Evolutionary conservation across 192 early-diverging fungal genomes (phyloP), one percentile per base, ranked within the genome.

Genomic region (Haplosporangium gracile): DNA sequence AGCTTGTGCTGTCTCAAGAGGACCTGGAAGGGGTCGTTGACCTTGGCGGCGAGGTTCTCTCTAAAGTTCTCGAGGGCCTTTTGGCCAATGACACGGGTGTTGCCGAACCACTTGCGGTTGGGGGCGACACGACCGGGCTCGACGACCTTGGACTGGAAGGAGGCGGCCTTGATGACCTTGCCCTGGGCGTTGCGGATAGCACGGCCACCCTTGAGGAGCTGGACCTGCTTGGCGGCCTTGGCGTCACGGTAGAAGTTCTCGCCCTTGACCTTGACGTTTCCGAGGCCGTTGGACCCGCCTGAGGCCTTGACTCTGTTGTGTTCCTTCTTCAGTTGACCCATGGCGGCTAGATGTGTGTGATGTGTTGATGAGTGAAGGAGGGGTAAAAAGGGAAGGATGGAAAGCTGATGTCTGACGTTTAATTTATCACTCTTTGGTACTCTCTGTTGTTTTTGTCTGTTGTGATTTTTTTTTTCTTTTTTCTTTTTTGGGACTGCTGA

Each of bases 181-280:
- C 98, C 98, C 79, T 95, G 92, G 73, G 93, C 79, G 89, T 99
- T 93, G 72, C 97, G 93, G 42, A 92, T 93, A 24, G 98, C 92
- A 76, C 89, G 93, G 42, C 98, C 97, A 70, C 96, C 95, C 87
- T 96, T 98, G 78, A 97, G 92, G 95, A 99, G 96, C 84, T 98
- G 97, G 83, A 98, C 88, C 75, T 95, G 95, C 79, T 96, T 94
- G 24, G 98, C 94, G 86, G 97, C 97, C 88, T 97, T 97, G 68
- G 95, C 95, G 92, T 99, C 98, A 75, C 97, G 93, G 93, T 99
- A 99, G 90, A 99, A 99, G 92, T 99, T 99, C 85, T 97, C 97
- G 70, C 98, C 98, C 92, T 99, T 99, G 73, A 97, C 93, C 85
- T 93, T 92, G 63, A 95, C 85, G 88, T 96, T 96, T 49, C 92